Conservation (phyloP, 164 flowering plant species). For the Chimonanthus praecox region DNA sequence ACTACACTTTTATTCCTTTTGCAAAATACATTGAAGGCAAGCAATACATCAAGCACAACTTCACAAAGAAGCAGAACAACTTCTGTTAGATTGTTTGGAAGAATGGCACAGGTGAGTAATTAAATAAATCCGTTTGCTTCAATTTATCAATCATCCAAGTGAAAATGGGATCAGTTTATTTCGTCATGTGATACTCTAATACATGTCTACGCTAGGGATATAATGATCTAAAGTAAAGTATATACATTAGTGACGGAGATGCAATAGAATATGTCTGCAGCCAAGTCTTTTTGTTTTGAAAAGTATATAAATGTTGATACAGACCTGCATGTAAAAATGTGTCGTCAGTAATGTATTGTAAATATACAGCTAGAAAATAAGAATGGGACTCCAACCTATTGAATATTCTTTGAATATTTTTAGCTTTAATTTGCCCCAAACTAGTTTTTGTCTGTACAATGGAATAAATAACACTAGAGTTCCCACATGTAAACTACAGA, state of each 20-base stretch:
- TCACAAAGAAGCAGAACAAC: slow-evolving; percentile 39
- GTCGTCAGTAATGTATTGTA: too few species aligned
- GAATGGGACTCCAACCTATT: too few species aligned
- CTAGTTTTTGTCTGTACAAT: too few species aligned
- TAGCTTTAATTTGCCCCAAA: too few species aligned
- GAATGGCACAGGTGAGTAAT: slow-evolving; percentile 65
- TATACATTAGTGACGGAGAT: neutral
- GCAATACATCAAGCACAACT: slow-evolving; percentile 28
- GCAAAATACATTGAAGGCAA: slow-evolving; percentile 67
- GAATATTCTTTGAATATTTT: too few species aligned
- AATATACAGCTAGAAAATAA: too few species aligned
- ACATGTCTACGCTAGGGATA: too few species aligned
- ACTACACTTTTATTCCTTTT: slow-evolving; percentile 67
- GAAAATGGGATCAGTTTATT: neutral
- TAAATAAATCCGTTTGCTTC: neutral
- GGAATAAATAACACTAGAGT: too few species aligned
- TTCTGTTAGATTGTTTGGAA: slow-evolving; percentile 55
- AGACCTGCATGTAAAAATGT: too few species aligned
- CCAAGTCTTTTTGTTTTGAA: neutral
- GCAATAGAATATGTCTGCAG: neutral
- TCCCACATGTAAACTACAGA: neutral
- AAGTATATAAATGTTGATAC: too few species aligned
- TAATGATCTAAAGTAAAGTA: neutral
- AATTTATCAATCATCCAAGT: neutral
- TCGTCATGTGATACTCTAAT: neutral